Base-by-base conservation (phyloP, 129 eudicot species). In the Flaveria ramosissima region DNA sequence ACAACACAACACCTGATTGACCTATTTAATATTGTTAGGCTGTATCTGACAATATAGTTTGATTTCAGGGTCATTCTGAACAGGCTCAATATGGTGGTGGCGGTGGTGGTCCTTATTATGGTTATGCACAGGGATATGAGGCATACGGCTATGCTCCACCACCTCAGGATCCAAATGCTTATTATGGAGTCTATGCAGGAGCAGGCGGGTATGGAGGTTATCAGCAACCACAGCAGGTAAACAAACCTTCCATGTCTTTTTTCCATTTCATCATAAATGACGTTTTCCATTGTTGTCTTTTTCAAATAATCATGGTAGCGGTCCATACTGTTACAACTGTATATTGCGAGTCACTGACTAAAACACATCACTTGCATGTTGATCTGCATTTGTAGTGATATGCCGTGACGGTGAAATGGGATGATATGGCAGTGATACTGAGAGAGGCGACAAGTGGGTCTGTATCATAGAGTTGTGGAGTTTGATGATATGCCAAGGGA, bases 111-210 rank as follows among this genome's bases (percentile, higher is more conserved):
- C 39, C 39, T 32, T 32, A 11, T 45, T 91, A 94, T 82, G 97
- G 99, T 43, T 94, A 94, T 74, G 64, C 89, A 6, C 97, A 94
- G 74, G 99, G 99, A 24, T 87, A 89, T 26, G 97, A 91, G 57
- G 88, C 26, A 55, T 91, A 93, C 62, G 96, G 96, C 19, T 91
- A 89, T 83, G 97, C 96, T 6, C 95, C 88, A 45, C 99, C 89
- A 4, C 75, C 96, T 74, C 99, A 91, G 80, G 99, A 94, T 79
- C 97, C 99, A 4, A 94, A 83, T 53, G 86, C 87, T 75, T 94
- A 94, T 74, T 94, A 94, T 70, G 97, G 93, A 57, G 39, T 32
- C 39, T 94, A 91, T 74, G 89, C 90, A 9, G 97, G 92, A 24
- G 83, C 83, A 14, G 79, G 79, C 2, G 84, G 84, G 32, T 94